phyloP scores from a whole-genome alignment of 495 filamentous ascomycete genomes.

The Pyronema omphalodes region DNA sequence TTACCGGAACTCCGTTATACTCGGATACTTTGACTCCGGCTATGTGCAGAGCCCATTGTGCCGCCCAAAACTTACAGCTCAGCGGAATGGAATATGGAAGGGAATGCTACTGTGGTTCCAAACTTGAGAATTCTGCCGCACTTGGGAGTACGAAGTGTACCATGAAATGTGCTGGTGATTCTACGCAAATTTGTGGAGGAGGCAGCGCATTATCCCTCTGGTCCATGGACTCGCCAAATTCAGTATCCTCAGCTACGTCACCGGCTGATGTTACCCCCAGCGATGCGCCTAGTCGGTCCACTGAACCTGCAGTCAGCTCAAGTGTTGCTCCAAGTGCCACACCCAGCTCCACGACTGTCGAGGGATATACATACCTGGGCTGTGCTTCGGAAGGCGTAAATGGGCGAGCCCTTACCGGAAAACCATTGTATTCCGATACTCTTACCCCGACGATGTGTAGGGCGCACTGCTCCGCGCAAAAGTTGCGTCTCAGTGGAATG shows the following conservation, averaged over 20 bases:
- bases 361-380: constrained; percentile 26
- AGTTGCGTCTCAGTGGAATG: constrained; percentile 40
- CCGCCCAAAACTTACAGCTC: constrained; percentile 29
- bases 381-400: constrained; percentile 37
- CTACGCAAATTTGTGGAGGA: constrained; percentile 11
- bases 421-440: constrained; percentile 3
- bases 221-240: not conserved
- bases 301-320: not conserved
- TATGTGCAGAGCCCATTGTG: constrained; percentile 34
- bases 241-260: not conserved
- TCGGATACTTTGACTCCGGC: constrained; percentile 36
- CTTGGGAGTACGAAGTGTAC: constrained; percentile 9
- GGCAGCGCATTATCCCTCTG: constrained; percentile 2
- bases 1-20: constrained; percentile 26
- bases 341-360: not conserved
- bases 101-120: constrained; percentile 51
- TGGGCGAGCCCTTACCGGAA: constrained; percentile 34
- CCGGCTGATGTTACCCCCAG: not conserved
- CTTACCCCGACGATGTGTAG: constrained; percentile 33
- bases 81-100: constrained; percentile 50
- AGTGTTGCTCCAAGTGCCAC: not conserved
- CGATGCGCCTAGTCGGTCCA: not conserved
- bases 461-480: constrained; percentile 24
- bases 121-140: constrained; percentile 12
- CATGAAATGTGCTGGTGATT: constrained; percentile 13